phyloP scores from a whole-genome alignment of 306 rosid genomes.

The Vachellia pachyceras region DNA sequence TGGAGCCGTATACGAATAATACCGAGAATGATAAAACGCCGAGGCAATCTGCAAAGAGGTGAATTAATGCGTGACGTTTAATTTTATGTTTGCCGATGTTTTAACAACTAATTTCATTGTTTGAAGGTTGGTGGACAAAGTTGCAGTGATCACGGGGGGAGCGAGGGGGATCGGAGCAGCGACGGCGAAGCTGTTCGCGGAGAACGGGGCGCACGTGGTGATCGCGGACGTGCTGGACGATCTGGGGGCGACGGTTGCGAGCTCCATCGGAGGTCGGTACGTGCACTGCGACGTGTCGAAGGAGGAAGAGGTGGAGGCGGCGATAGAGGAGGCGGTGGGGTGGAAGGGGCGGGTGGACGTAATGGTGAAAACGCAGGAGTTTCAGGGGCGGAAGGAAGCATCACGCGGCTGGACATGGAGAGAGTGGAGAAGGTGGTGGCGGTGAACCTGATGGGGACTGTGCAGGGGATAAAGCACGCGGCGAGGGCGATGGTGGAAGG shows the following conservation, averaged over 20 bases:
- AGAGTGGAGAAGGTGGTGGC: too few relatives aligned
- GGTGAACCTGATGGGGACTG: too few relatives aligned
- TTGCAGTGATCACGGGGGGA: constrained; percentile 75
- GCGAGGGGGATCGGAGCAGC: constrained; percentile 87
- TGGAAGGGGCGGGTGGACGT: constrained; percentile 77
- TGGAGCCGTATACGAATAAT: constrained; percentile 41
- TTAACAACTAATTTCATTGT: background rate
- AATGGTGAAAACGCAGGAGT: too few relatives aligned
- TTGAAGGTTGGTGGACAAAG: constrained; percentile 58
- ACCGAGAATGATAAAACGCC: constrained; percentile 34
- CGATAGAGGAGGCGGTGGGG: constrained; percentile 50
- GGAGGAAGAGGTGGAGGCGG: constrained; percentile 72
- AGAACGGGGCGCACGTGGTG: constrained; percentile 68
- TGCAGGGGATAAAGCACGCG: constrained; percentile 79
- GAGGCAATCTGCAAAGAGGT: constrained; percentile 54
- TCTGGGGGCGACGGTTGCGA: constrained; percentile 53
- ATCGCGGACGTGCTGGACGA: constrained; percentile 78
- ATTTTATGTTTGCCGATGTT: too few relatives aligned
- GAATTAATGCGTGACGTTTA: too few relatives aligned
- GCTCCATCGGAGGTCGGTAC: constrained; percentile 61
- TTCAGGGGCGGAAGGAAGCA: too few relatives aligned
- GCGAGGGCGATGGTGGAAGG: constrained; percentile 71
- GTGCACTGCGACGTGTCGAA: constrained; percentile 77
- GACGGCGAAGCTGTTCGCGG: too few relatives aligned
- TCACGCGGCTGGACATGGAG: too few relatives aligned